Evolutionary conservation across 106 monocot genomes (phyloP).

Genomic region (Xerophyta viscosa): DNA sequence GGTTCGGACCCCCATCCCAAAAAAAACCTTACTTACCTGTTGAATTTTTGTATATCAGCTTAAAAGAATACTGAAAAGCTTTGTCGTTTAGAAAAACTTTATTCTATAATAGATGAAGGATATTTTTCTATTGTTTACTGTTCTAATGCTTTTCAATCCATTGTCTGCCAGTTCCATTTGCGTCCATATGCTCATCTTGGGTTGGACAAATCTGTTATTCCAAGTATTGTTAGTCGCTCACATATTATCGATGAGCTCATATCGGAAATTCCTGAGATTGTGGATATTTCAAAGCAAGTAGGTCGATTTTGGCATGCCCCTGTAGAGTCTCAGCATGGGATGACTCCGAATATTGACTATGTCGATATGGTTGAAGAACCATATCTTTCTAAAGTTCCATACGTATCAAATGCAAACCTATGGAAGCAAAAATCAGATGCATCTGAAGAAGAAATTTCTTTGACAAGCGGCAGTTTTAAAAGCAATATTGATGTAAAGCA

Average conservation of each 20-base stretch:
- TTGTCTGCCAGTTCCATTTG: conserved; percentile 63
- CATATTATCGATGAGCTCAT: conserved; percentile 63
- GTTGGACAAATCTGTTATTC: conserved; percentile 62
- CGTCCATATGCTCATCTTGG: conserved; percentile 82
- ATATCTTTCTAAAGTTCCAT: conserved; percentile 44
- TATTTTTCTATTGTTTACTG: neutral
- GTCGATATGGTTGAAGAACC: conserved; percentile 64
- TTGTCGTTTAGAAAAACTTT: too few species aligned
- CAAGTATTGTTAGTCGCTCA: conserved; percentile 24
- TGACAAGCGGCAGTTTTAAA: conserved; percentile 6
- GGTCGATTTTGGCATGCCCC: conserved; percentile 37
- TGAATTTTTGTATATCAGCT: too few species aligned
- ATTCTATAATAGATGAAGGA: too few species aligned
- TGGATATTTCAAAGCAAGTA: conserved; percentile 45
- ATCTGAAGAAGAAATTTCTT: conserved; percentile 15
- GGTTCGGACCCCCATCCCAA: too few species aligned
- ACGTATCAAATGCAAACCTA: conserved; percentile 2
- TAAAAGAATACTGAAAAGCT: too few species aligned
- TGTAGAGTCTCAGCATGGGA: conserved; percentile 11
- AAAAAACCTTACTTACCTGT: too few species aligned
- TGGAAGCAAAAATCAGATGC: conserved; percentile 9
- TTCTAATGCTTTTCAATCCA: neutral
- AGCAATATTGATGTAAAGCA: conserved; percentile 8
- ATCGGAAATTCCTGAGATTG: conserved; percentile 84
- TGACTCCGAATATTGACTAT: conserved; percentile 15